Base-by-base conservation (phyloP, 2,329 filamentous ascomycete genomes). In the Metarhizium guizhouense region DNA sequence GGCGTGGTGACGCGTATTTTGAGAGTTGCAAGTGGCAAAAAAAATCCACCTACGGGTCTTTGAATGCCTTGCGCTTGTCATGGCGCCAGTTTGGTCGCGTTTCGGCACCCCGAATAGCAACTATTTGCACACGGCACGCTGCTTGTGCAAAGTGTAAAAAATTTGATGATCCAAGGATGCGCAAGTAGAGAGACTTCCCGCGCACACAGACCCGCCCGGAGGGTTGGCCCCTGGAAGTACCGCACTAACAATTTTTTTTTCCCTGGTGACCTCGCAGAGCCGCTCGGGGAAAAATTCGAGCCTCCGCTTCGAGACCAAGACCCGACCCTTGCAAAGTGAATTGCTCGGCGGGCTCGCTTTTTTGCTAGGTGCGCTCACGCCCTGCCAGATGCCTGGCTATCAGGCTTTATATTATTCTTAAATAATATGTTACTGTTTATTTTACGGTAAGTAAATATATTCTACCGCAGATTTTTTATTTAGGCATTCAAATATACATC, bases 161-260 rank as follows among this genome's bases (percentile, higher is more conserved):
- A 64, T 64, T 66, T 63, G 61, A 64, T 63, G 60, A 58, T 59
- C 61, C 58, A 57, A 58, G 62, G 64, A 64, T 69, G 65, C 58
- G 51, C 64, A 58, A 63, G 63, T 65, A 60, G 47, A 47, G 58
- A 56, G 66, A 63, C 68, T 60, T 64, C 55, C 60, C 63, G 60
- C 59, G 60, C 54, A 60, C 60, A 56, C 60, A 62, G 62, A 18
- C 59, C 59, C 59, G 59, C 61, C 60, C 51, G 55, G 48, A 52
- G 51, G 56, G 57, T 56, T 53, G 51, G 57, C 53, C 60, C 58
- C 45, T 55, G 54, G 54, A 72, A 62, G 71, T 72, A 72, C 62
- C 65, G 48, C 69, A 58, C 62, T 73, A 73, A 73, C 70, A 72
- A 71, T 72, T 71, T 65, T 51, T 51, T 34, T 53, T 53, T 45